phyloP scores from a whole-genome alignment of 2,329 filamentous ascomycete species.

The Monosporascus sp. region DNA sequence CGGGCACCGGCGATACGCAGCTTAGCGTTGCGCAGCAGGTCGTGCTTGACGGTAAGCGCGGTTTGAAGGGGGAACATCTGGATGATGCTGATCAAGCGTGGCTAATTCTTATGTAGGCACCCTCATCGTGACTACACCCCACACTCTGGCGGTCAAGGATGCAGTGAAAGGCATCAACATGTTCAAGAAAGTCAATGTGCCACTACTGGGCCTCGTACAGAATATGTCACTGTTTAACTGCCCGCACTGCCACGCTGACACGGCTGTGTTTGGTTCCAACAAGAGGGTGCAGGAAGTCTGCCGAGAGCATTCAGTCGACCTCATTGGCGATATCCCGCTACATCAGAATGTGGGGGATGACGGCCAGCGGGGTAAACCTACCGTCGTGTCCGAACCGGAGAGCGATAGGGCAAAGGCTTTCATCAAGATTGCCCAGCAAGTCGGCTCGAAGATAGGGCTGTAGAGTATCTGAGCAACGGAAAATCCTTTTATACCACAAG shows the following conservation, averaged over 20 bases:
- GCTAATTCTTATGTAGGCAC: constrained; percentile 47
- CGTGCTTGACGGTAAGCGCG: constrained; percentile 66
- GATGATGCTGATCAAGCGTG: background rate
- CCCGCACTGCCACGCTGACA: constrained; percentile 68
- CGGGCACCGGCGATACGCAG: constrained; percentile 92
- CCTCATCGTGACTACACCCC: constrained; percentile 86
- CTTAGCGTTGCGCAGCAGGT: constrained; percentile 96
- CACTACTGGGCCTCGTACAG: constrained; percentile 80
- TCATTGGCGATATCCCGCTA: constrained; percentile 84
- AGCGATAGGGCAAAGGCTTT: constrained; percentile 71
- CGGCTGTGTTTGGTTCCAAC: constrained; percentile 66
- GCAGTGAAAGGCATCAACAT: constrained; percentile 88
- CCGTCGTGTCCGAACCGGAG: constrained; percentile 78
- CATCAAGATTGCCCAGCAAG: constrained; percentile 57
- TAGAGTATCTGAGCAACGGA: constrained; percentile 4
- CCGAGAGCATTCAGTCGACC: constrained; percentile 64
- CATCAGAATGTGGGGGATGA: constrained; percentile 83
- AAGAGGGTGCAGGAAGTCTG: constrained; percentile 65
- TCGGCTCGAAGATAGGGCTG: constrained; percentile 42
- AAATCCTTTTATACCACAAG: background rate
- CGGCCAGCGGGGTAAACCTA: constrained; percentile 81
- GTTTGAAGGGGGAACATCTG: background rate
- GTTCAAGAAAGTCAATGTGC: constrained; percentile 79
- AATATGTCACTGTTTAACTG: constrained; percentile 88
- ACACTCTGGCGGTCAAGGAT: constrained; percentile 87